Base-by-base conservation (phyloP, 129 eudicot genomes). In the Pulicaria dysenterica region DNA sequence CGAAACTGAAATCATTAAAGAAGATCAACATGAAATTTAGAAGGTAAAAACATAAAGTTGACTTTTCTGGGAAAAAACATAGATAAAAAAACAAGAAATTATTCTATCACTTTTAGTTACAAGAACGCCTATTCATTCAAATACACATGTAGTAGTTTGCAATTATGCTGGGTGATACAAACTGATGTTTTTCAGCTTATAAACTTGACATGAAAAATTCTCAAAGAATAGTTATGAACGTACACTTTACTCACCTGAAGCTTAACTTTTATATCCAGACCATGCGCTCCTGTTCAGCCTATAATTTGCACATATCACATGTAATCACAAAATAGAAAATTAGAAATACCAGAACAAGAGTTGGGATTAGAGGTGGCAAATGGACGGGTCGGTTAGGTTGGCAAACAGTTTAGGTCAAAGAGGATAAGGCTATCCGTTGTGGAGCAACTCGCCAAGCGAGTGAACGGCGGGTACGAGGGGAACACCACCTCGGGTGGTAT, bases 201-300 rank as follows among this genome's bases (percentile, higher is more conserved):
- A 36, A 69, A 72, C 40, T 57, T 43, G 15, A 53, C 61, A 58
- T 56, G 53, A 66, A 15, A 7, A 58, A 48, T 45, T 47, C 64
- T 34, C 45, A 9, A 49, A 44, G 46, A 5, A 49, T 42, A 67
- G 17, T 15, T 56, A 56, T 47, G 14, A 57, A 51, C 40, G 57
- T 59, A 53, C 62, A 45, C 58, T 59, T 40, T 49, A 46, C 63
- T 80, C 60, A 92, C 98, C 98, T 94, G 98, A 72, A 94, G 78
- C 95, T 94, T 94, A 67, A 94, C 98, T 88, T 94, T 74, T 47
- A 94, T 94, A 93, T 94, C 98, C 77, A 83, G 65, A 94, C 96
- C 98, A 90, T 94, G 71, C 97, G 97, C 63, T 90, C 97, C 72
- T 96, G 79, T 76, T 94, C 98, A 64, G 96, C 97, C 98, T 92